Evolutionary conservation across 2,329 filamentous ascomycete species (phyloP), one percentile per base, ranked within the genome.

Genomic region (Cladosporium sp.): DNA sequence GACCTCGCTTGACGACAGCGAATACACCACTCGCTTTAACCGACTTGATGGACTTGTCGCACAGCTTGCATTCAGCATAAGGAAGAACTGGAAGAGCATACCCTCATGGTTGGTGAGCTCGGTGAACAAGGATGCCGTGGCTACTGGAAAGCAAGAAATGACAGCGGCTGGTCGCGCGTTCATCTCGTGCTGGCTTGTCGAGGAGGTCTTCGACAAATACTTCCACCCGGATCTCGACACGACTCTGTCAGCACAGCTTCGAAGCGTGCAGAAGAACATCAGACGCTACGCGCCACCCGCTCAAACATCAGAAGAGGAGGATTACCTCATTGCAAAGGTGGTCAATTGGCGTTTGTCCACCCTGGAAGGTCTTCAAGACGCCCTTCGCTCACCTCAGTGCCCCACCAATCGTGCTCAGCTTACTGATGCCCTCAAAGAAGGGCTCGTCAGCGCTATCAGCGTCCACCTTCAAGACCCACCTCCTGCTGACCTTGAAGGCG

Each of bases 81-180:
- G 95, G 69, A 98, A 98, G 79, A 91, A 96, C 75, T 99, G 95
- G 95, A 88, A 87, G 68, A 83, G 83, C 37, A 84, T 98, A 64
- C 95, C 95, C 0, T 76, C 83, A 6, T 98, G 93, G 92, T 83
- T 99, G 53, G 85, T 88, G 64, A 85, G 84, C 28, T 91, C 88
- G 64, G 91, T 96, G 69, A 97, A 94, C 77, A 84, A 90, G 62
- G 93, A 96, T 72, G 94, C 93, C 0, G 84, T 96, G 63, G 87
- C 89, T 72, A 92, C 90, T 11, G 95, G 93, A 67, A 96, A 93
- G 75, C 93, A 97, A 77, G 95, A 99, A 78, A 99, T 99, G 95
- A 98, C 93, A 7, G 93, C 93, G 5, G 90, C 96, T 28, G 95
- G 95, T 18, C 88, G 94, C 63, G 93, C 94, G 14, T 88, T 93